Evolutionary conservation across 208 protist genomes (phyloP).

Genomic region (Wallacemonas sp.): DNA sequence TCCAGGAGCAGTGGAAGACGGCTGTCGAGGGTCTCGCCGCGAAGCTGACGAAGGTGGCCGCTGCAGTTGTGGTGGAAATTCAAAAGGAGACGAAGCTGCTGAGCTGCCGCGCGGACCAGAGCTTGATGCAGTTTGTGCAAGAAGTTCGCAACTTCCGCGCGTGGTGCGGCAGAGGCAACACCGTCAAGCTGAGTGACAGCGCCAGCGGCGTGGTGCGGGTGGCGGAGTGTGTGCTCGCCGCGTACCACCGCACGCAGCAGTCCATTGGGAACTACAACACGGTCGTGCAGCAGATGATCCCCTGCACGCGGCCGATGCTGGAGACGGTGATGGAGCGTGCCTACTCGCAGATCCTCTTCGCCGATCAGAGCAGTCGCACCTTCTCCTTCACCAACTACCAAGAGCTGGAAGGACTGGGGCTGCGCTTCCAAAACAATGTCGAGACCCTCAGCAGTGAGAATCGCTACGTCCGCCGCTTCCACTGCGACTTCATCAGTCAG

Average conservation of each 20-base stretch:
- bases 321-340: constrained; percentile 46
- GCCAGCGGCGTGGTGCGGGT: constrained; percentile 49
- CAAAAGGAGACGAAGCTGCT: constrained; percentile 36
- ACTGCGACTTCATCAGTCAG: constrained; percentile 80
- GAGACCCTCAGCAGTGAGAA: constrained; percentile 81
- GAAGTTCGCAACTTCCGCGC: constrained; percentile 70
- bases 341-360: constrained; percentile 63
- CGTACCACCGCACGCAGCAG: constrained; percentile 66
- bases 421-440: constrained; percentile 84
- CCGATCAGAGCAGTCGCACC: constrained; percentile 32
- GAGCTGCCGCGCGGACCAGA: constrained; percentile 52
- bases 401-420: constrained; percentile 80
- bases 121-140: constrained; percentile 58
- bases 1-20: constrained; percentile 28
- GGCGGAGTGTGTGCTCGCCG: constrained; percentile 55
- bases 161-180: constrained; percentile 27
- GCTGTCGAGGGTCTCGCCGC: constrained; percentile 39
- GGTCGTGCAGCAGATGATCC: constrained; percentile 71
- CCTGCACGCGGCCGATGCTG: constrained; percentile 76
- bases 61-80: constrained; percentile 38
- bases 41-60: constrained; percentile 34
- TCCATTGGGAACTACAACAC: constrained; percentile 87
- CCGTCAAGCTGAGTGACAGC: constrained; percentile 38
- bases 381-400: constrained; percentile 74
- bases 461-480: constrained; percentile 84